Conservation (phyloP, 495 filamentous ascomycete genomes). For the Delitschia confertaspora region DNA sequence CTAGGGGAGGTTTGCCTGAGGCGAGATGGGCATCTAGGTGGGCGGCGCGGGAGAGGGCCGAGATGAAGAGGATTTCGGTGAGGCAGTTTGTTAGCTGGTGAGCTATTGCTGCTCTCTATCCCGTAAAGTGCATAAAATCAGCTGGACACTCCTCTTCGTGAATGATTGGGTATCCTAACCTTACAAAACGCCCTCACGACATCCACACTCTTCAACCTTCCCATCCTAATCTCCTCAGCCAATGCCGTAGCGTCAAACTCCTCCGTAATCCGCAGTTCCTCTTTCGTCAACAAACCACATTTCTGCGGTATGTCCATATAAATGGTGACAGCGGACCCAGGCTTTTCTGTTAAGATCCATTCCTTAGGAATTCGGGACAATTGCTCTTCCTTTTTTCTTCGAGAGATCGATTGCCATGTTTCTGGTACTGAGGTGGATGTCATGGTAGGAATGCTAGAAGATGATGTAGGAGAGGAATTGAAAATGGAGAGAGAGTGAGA, state of each 20-base stretch:
- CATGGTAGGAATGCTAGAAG: not conserved
- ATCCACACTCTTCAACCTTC: conserved; percentile 45
- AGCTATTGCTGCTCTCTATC: conserved; percentile 35
- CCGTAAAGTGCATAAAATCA: not conserved
- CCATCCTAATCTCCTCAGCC: conserved; percentile 39
- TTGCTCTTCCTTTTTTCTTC: conserved; percentile 34
- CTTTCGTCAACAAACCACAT: conserved; percentile 39
- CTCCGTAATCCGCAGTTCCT: conserved; percentile 54
- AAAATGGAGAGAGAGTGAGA: too few species aligned
- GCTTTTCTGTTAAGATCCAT: conserved; percentile 26
- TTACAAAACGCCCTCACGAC: conserved; percentile 56
- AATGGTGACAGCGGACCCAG: conserved; percentile 6
- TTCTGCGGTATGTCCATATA: conserved; percentile 31
- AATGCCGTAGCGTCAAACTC: conserved; percentile 45
- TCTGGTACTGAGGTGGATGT: conserved; percentile 21
- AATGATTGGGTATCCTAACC: conserved; percentile 25
- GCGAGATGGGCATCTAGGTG: conserved; percentile 32
- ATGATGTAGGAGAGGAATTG: not conserved
- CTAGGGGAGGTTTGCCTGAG: conserved; percentile 28
- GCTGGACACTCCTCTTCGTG: not conserved
- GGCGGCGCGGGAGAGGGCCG: conserved; percentile 31
- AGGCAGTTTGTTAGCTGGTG: conserved; percentile 38
- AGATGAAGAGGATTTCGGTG: conserved; percentile 36
- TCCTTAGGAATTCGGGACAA: conserved; percentile 31
- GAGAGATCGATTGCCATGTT: conserved; percentile 31